These are phyloP conservation scores for Apiospora saccharicola DNA, from an alignment of 2,329 filamentous ascomycete species.

Conservation along the genomic window DNA sequence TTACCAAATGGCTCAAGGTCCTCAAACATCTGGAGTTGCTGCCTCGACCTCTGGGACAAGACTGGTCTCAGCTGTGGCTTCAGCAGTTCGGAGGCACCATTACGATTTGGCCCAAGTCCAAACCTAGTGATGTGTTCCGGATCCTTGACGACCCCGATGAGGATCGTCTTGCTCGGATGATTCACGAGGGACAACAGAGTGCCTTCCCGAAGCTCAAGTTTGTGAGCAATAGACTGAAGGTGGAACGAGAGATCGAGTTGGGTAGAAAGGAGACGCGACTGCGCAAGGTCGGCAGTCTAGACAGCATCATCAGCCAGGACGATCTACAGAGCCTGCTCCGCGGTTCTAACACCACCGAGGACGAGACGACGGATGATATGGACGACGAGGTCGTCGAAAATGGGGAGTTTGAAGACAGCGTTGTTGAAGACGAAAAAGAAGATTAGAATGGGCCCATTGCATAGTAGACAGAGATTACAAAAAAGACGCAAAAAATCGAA, in stretches of 20 bases:
- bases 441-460: slow-evolving; percentile 27
- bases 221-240: slow-evolving; percentile 82
- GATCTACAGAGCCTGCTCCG: slow-evolving; percentile 60
- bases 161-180: slow-evolving; percentile 81
- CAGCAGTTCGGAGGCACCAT: slow-evolving; percentile 94
- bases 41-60: slow-evolving; percentile 88
- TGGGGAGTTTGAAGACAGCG: slow-evolving; percentile 33
- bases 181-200: slow-evolving; percentile 87
- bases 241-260: slow-evolving; percentile 75
- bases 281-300: slow-evolving; percentile 59
- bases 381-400: slow-evolving; percentile 31
- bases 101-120: slow-evolving; percentile 91
- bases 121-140: slow-evolving; percentile 80
- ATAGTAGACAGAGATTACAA: slow-evolving; percentile 12
- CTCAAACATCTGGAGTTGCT: slow-evolving; percentile 91
- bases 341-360: slow-evolving; percentile 28
- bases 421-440: slow-evolving; percentile 31
- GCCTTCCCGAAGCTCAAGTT: slow-evolving; percentile 93
- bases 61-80: slow-evolving; percentile 97
- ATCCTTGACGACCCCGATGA: slow-evolving; percentile 86
- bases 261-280: slow-evolving; percentile 63
- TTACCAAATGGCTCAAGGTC: slow-evolving; percentile 98
- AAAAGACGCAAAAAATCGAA: background rate
- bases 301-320: slow-evolving; percentile 68
- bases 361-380: slow-evolving; percentile 27